Evolutionary conservation across 1,284 basidiomycete genomes (phyloP).

Genomic region (Cerrena zonata): DNA sequence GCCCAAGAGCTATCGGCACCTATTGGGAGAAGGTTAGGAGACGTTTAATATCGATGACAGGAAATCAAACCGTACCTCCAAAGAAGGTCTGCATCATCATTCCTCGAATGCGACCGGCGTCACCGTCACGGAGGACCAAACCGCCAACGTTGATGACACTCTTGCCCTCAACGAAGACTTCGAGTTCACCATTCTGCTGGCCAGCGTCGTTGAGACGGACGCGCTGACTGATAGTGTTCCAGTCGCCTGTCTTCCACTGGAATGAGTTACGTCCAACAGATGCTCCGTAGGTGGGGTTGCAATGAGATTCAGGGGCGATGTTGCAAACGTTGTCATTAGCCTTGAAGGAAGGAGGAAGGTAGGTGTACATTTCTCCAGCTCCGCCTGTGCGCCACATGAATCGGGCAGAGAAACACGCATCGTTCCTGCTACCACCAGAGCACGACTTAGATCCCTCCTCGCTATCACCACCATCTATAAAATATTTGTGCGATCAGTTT

Average conservation of each 20-base stretch:
- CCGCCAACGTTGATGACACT: constrained; percentile 37
- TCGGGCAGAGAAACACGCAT: constrained; percentile 36
- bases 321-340: constrained; percentile 13
- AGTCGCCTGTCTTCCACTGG: constrained; percentile 33
- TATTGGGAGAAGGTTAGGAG: constrained; percentile 16
- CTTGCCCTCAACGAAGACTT: constrained; percentile 16
- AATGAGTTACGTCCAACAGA: constrained; percentile 33
- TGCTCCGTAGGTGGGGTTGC: constrained; percentile 34
- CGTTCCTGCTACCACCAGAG: constrained; percentile 32
- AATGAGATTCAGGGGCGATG: constrained; percentile 24
- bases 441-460: constrained; percentile 20
- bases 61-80: constrained; percentile 39
- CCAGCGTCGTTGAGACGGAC: constrained; percentile 24
- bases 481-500: neutral
- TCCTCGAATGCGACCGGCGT: constrained; percentile 27
- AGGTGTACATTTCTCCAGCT: constrained; percentile 28
- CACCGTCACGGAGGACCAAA: constrained; percentile 22
- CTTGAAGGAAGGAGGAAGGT: constrained; percentile 20
- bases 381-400: constrained; percentile 37
- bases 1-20: constrained; percentile 57
- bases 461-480: constrained; percentile 15
- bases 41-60: neutral
- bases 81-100: constrained; percentile 48
- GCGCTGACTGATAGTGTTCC: constrained; percentile 31
- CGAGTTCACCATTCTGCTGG: constrained; percentile 16